These are phyloP conservation scores for Pichia insulana DNA, from an alignment of 805 yeast genomes.

Conservation along the genomic window DNA sequence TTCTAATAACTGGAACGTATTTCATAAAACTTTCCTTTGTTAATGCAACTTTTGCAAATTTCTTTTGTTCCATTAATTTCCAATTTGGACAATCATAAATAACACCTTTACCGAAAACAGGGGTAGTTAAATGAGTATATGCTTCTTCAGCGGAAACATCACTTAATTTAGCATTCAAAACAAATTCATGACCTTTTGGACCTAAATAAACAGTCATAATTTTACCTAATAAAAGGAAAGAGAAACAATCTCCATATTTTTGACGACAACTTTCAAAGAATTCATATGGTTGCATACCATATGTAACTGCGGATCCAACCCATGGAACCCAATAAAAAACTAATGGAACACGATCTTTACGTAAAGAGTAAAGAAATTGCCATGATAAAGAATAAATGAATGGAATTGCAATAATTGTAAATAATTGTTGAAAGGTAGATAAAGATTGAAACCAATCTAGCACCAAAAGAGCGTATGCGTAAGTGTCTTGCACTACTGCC, in stretches of 20 bases:
- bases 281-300: slow-evolving; percentile 90
- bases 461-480: slow-evolving; percentile 2
- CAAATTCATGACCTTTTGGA: slow-evolving; percentile 96
- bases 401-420: slow-evolving; percentile 39
- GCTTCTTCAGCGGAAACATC: slow-evolving; percentile 97
- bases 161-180: slow-evolving; percentile 77
- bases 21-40: slow-evolving; percentile 73
- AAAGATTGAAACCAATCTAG: slow-evolving; percentile 15
- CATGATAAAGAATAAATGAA: slow-evolving; percentile 55
- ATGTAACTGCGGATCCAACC: slow-evolving; percentile 83
- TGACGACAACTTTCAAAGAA: slow-evolving; percentile 73
- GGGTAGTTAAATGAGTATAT: slow-evolving; percentile 95
- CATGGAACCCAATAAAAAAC: slow-evolving; percentile 93
- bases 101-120: slow-evolving; percentile 96
- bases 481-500: slow-evolving; percentile 16
- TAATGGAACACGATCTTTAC: slow-evolving; percentile 79
- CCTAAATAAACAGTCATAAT: slow-evolving; percentile 94
- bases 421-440: slow-evolving; percentile 21
- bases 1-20: slow-evolving; percentile 82
- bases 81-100: slow-evolving; percentile 93
- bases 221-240: slow-evolving; percentile 82
- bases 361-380: slow-evolving; percentile 62
- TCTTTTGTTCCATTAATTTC: slow-evolving; percentile 96
- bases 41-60: slow-evolving; percentile 85
- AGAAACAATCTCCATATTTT: slow-evolving; percentile 87